Base-by-base conservation (phyloP, 78 protist species). In the Dictyostelium brefeldianum region DNA sequence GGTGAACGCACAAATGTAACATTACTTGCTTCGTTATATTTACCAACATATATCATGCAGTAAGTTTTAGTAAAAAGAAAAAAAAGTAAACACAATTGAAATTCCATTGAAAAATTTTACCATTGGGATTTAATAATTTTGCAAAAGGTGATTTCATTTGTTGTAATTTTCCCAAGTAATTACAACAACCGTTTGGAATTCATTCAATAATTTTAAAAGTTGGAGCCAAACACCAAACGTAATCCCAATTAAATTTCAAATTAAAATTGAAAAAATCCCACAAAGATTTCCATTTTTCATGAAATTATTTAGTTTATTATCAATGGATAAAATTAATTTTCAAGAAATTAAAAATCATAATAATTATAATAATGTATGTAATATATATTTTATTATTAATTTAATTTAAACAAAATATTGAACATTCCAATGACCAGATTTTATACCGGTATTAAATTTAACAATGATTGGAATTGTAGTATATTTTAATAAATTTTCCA, bases 341-440 rank as follows among this genome's bases (percentile, higher is more conserved):
- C 51, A 73, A 73, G 79, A 73, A 43, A n/a, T 73, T n/a, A 3
- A 47, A 29, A 22, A 22, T 22, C 2, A 36, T 2, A 36, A 36
- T 36, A 36, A 36, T 36, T 27, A 18, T 67, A 41, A 36, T 41
- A 25, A 69, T 65, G 8, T 20, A 0, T 46, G 5, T 41, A 27
- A 41, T 31, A 1, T 67, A 27, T 69, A n/a, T 36, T 69, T 69
- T 22, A n/a, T 67, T 25, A n/a, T 22, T 65, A 17, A 22, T 25
- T 69, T 81, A 81, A 29, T 59, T 81, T 79, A 59, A 50, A 81
- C 27, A n/a, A n/a, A n/a, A n/a, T n/a, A n/a, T n/a, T 50, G 50
- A 14, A 81, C 89, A 81, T 67, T 64, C 89, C 89, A 81, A 67
- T 81, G 89, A 67, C 56, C 89, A 20, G 80, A 29, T 81, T 81